A percentile compares a stretch with the other conserved stretches of the same genome.
phyloP scores from a whole-genome alignment of 2,329 filamentous ascomycete species.

The Endothia cerciana region DNA sequence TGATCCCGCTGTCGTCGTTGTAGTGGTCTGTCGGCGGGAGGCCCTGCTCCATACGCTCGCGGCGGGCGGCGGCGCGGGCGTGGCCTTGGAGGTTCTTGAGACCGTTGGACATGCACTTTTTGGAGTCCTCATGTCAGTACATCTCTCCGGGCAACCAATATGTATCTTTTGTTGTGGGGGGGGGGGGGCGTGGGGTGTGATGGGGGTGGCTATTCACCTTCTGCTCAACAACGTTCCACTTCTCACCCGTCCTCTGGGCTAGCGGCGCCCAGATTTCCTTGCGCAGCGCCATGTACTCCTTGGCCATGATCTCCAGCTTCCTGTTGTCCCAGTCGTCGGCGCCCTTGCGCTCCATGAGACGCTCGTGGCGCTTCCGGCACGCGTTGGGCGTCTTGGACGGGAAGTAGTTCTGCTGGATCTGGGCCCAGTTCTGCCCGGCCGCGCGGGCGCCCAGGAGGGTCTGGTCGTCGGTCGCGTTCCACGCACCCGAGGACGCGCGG shows the following conservation, averaged over 20 bases:
- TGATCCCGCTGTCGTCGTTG: conserved; percentile 75
- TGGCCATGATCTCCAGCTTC: conserved; percentile 74
- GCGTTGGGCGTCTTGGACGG: conserved; percentile 79
- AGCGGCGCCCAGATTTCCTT: conserved; percentile 82
- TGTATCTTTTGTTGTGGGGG: not conserved
- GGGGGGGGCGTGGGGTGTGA: too few species aligned
- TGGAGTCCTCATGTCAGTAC: conserved; percentile 28
- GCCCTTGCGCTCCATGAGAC: conserved; percentile 75
- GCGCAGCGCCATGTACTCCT: conserved; percentile 78
- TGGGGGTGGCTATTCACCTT: conserved; percentile 63
- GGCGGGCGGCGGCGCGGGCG: conserved; percentile 66
- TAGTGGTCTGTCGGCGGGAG: conserved; percentile 50
- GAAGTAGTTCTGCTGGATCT: conserved; percentile 78
- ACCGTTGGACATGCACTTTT: conserved; percentile 80
- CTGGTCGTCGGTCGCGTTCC: conserved; percentile 76
- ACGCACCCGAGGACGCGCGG: conserved; percentile 66
- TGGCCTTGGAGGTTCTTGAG: conserved; percentile 78
- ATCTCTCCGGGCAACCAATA: not conserved
- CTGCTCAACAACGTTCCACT: conserved; percentile 72
- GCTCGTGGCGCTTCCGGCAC: conserved; percentile 86
- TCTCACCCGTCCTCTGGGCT: conserved; percentile 77
- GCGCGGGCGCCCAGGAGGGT: conserved; percentile 72
- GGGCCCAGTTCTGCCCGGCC: conserved; percentile 80
- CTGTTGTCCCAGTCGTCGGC: conserved; percentile 79
- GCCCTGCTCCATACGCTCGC: conserved; percentile 61